Conservation (phyloP, 345 rosid genomes). For the Camelina hispida region DNA sequence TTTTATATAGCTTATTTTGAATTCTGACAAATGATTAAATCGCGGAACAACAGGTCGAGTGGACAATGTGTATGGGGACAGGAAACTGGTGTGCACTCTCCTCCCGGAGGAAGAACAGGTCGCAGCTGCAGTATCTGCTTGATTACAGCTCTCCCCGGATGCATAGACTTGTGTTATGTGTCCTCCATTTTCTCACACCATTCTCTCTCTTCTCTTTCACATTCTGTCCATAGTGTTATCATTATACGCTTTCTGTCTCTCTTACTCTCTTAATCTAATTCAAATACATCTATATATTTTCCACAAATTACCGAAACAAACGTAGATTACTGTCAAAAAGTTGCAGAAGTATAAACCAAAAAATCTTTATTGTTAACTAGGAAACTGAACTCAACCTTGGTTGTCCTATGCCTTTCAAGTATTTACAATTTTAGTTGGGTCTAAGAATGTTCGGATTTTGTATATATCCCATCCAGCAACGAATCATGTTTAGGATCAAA, state of each 20-base stretch:
- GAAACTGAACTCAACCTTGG: not conserved
- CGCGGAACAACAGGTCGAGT: conserved; percentile 72
- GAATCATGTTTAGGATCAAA: too few species aligned
- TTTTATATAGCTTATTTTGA: not conserved
- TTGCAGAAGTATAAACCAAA: conserved; percentile 4
- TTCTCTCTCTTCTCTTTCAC: conserved; percentile 23
- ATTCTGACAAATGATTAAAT: conserved; percentile 23
- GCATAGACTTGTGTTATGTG: conserved; percentile 16
- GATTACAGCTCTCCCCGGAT: conserved; percentile 28
- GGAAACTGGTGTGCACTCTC: conserved; percentile 93
- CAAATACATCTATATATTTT: not conserved
- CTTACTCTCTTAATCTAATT: conserved; percentile 25
- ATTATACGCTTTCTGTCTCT: conserved; percentile 28
- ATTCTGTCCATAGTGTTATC: conserved; percentile 43
- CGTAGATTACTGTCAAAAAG: conserved; percentile 3
- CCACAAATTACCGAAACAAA: conserved; percentile 7
- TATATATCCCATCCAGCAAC: too few species aligned
- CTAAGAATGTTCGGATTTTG: too few species aligned
- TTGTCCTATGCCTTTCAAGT: too few species aligned
- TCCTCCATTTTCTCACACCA: not conserved
- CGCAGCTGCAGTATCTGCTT: conserved; percentile 73
- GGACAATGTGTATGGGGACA: conserved; percentile 97
- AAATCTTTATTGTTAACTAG: not conserved
- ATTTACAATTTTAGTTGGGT: too few species aligned
- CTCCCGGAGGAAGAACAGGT: conserved; percentile 83